A percentile compares a stretch with the other conserved stretches of the same genome.
Evolutionary conservation across 1,139 yeast species (phyloP).

Genomic region (Petasospora rhodanensis): DNA sequence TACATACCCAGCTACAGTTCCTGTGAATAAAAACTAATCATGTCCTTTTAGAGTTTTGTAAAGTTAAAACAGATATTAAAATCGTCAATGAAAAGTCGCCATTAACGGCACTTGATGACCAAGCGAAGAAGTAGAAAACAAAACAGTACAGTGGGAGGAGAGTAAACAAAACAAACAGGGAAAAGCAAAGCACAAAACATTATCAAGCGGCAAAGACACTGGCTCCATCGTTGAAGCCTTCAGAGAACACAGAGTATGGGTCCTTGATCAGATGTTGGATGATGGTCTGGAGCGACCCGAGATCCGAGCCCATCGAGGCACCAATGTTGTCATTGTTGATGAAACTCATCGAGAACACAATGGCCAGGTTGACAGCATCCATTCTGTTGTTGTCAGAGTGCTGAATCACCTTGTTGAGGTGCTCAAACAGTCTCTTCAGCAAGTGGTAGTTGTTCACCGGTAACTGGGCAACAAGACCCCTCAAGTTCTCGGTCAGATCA

Average conservation of each 20-base stretch:
- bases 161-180: not conserved
- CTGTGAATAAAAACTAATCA: not conserved
- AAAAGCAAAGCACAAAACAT: not conserved
- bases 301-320: conserved; percentile 36
- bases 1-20: not conserved
- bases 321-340: conserved; percentile 38
- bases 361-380: conserved; percentile 78
- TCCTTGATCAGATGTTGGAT: conserved; percentile 32
- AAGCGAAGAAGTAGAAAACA: not conserved
- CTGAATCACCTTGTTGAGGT: conserved; percentile 58
- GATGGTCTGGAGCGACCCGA: conserved; percentile 38
- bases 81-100: too few species aligned
- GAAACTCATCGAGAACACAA: conserved; percentile 64
- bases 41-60: not conserved
- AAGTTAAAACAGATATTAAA: too few species aligned
- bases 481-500: conserved; percentile 36
- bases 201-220: conserved; percentile 8
- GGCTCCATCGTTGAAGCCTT: conserved; percentile 6
- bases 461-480: conserved; percentile 41
- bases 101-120: too few species aligned
- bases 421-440: conserved; percentile 61
- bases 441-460: conserved; percentile 68
- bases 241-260: conserved; percentile 28
- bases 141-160: not conserved
- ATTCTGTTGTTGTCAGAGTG: conserved; percentile 64